Base-by-base conservation (phyloP, 2,329 filamentous ascomycete genomes). In the Endothia cerciana region DNA sequence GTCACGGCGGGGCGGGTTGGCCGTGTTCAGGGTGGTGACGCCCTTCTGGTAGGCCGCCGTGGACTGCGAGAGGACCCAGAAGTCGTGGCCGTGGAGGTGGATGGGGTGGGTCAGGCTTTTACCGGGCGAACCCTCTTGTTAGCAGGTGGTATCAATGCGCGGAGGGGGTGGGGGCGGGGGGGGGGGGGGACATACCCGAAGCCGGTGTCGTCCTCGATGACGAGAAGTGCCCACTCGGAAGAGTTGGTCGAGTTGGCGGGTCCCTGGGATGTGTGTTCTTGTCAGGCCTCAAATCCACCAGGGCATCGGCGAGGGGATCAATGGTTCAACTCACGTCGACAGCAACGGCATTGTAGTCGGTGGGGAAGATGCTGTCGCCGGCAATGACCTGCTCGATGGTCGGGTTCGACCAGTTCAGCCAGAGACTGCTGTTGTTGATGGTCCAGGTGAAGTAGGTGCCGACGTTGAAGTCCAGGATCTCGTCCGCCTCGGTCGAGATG, bases 11-110 rank as follows among this genome's bases (percentile, higher is more conserved):
- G 75, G 74, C n/a, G 78, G 77, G 65, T 80, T 80, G 62, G 60
- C 45, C 64, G 71, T 70, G 64, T 68, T 69, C 19, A 73, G 66
- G 4, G 53, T 51, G 3, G 71, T 58, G 4, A 60, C 55, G 62
- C 41, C 64, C 57, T 65, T 60, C 64, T 65, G 65, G 60, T 66
- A 74, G n/a, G 61, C 7, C 19, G 72, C 68, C 41, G 65, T 60
- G 41, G 70, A 72, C 73, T 78, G 66, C 19, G 75, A 73, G 10
- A 84, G 70, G 15, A 84, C 72, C 70, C 77, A 80, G 73, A 84
- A 84, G 64, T 84, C 79, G 70, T 85, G 82, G 6, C 83, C 83
- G 73, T 85, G 82, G 17, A 85, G 73, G 72, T 85, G 82, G 71
- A 83, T 80, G 0, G 81, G 80, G 69, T 83, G 81, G 33, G 77